A percentile compares a stretch with the other conserved stretches of the same genome.
These are phyloP conservation scores for Macadamia tetraphylla DNA, from an alignment of 164 flowering plant genomes.

Conservation along the genomic window DNA sequence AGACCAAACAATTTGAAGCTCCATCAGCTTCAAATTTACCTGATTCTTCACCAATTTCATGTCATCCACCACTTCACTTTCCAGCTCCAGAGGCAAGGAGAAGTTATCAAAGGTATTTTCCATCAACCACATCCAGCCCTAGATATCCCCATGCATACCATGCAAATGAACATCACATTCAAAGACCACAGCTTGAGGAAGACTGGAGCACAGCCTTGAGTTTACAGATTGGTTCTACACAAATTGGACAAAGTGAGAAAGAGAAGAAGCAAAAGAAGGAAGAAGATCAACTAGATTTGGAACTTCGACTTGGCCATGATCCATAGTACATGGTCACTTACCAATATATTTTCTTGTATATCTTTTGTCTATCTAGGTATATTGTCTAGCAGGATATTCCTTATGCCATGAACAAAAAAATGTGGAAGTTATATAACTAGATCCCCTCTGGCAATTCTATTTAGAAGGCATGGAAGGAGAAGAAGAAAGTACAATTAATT, in stretches of 20 bases:
- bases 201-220: constrained; percentile 23
- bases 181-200: constrained; percentile 12
- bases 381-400: background rate
- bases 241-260: constrained; percentile 13
- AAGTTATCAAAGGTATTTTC: constrained; percentile 19
- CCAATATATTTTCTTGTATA: background rate
- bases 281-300: constrained; percentile 43
- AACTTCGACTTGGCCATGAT: constrained; percentile 56
- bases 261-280: constrained; percentile 11
- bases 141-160: background rate
- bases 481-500: background rate
- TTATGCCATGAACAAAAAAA: background rate
- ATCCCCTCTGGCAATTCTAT: background rate
- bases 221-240: constrained; percentile 15
- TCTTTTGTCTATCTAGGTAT: background rate
- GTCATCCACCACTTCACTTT: constrained; percentile 7
- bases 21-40: constrained; percentile 11
- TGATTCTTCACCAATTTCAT: constrained; percentile 9
- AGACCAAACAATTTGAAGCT: constrained; percentile 17
- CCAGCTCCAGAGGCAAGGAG: constrained; percentile 9
- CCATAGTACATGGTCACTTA: constrained; percentile 13
- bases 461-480: background rate
- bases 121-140: constrained; percentile 13
- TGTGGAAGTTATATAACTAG: background rate
- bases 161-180: constrained; percentile 4